A percentile compares a stretch with the other conserved stretches of the same genome.
These are phyloP conservation scores for Saccharomycopsis sp. DNA, from an alignment of 805 yeast genomes.

Conservation along the genomic window DNA sequence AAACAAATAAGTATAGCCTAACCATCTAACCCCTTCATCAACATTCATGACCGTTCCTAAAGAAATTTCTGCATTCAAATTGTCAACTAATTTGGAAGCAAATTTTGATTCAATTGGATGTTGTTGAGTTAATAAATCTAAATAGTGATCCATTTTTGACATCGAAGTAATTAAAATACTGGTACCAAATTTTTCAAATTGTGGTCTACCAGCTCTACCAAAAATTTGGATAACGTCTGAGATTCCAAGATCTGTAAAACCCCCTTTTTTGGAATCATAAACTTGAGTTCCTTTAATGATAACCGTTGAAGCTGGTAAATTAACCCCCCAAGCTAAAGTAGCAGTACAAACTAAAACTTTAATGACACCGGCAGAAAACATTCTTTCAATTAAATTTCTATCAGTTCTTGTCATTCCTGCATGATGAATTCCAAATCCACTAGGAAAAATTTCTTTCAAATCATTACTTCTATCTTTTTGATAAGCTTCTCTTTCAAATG, in stretches of 20 bases:
- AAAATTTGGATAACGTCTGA: slow-evolving; percentile 96
- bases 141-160: slow-evolving; percentile 77
- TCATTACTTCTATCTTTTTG: slow-evolving; percentile 65
- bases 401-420: slow-evolving; percentile 95
- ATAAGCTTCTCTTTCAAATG: slow-evolving; percentile 53
- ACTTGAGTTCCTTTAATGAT: slow-evolving; percentile 95
- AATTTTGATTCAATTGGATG: slow-evolving; percentile 91
- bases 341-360: slow-evolving; percentile 93
- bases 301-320: slow-evolving; percentile 95
- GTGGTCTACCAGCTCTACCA: slow-evolving; percentile 99
- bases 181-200: slow-evolving; percentile 83
- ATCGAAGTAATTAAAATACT: slow-evolving; percentile 81
- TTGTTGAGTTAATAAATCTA: slow-evolving; percentile 84
- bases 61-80: slow-evolving; percentile 92
- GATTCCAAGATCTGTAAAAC: slow-evolving; percentile 85
- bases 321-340: slow-evolving; percentile 99
- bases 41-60: slow-evolving; percentile 91
- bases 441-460: slow-evolving; percentile 62
- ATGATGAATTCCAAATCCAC: slow-evolving; percentile 91
- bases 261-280: slow-evolving; percentile 91
- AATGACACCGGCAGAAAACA: slow-evolving; percentile 79
- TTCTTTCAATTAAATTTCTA: slow-evolving; percentile 77
- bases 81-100: slow-evolving; percentile 72
- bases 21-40: slow-evolving; percentile 93
- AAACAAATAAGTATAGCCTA: slow-evolving; percentile 92